Conservation (phyloP, 164 flowering plant species). For the Stephania yunnanensis region DNA sequence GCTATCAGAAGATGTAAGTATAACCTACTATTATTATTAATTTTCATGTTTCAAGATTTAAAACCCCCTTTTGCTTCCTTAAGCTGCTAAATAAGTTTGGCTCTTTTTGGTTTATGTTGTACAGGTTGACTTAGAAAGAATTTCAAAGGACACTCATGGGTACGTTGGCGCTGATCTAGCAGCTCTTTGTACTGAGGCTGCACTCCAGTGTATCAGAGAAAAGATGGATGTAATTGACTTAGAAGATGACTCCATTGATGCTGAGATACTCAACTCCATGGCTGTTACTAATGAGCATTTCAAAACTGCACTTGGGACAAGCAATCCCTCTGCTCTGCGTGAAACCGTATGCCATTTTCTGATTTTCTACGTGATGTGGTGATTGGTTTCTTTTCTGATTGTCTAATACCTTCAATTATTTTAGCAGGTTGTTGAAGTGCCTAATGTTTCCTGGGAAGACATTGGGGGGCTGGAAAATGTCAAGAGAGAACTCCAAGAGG, state of each 20-base stretch:
- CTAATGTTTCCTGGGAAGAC: conserved; percentile 77
- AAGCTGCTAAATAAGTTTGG: background rate
- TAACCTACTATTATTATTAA: background rate
- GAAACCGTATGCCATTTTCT: conserved; percentile 20
- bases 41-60: background rate
- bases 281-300: conserved; percentile 81
- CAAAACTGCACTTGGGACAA: conserved; percentile 75
- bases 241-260: conserved; percentile 82
- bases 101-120: background rate
- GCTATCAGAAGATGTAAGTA: conserved; percentile 67
- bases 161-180: conserved; percentile 88
- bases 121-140: conserved; percentile 76
- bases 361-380: background rate
- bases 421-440: conserved; percentile 83
- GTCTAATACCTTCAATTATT: background rate
- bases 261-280: conserved; percentile 82
- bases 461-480: conserved; percentile 88
- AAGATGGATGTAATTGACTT: conserved; percentile 86
- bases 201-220: conserved; percentile 84
- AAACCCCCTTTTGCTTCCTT: background rate
- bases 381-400: background rate
- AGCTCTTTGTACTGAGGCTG: conserved; percentile 81
- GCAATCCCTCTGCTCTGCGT: conserved; percentile 85
- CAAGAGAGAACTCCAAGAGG: conserved; percentile 92
- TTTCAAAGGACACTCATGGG: conserved; percentile 74